phyloP scores from a whole-genome alignment of 1,284 basidiomycete species.

The Phellopilus nigrolimitatus region DNA sequence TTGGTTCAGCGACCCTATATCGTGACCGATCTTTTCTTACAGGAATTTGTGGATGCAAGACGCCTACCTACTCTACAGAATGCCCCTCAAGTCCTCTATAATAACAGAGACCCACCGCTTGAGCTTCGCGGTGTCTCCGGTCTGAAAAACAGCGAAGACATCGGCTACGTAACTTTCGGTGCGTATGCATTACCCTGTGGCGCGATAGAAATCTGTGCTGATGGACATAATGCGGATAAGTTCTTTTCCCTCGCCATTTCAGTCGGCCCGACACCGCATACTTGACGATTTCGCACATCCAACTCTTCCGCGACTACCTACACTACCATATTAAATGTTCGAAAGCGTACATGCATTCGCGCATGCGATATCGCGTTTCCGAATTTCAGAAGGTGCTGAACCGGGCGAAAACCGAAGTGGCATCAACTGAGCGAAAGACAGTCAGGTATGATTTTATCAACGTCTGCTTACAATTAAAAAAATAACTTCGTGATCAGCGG shows the following conservation, averaged over 20 bases:
- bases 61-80: conserved; percentile 91
- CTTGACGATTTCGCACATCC: conserved; percentile 92
- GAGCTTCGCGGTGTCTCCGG: conserved; percentile 89
- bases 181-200: conserved; percentile 23
- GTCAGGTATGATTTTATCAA: conserved; percentile 56
- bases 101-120: conserved; percentile 90
- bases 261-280: conserved; percentile 66
- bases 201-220: not conserved
- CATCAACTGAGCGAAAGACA: conserved; percentile 85
- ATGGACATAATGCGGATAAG: conserved; percentile 32
- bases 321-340: conserved; percentile 99
- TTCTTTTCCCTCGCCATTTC: conserved; percentile 97
- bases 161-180: conserved; percentile 96
- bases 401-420: conserved; percentile 93
- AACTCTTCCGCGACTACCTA: conserved; percentile 96
- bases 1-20: too few species aligned
- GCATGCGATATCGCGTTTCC: conserved; percentile 92
- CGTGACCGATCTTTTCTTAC: conserved; percentile 3
- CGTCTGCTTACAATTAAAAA: conserved; percentile 7
- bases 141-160: conserved; percentile 81
- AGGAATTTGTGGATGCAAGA: conserved; percentile 99
- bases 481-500: conserved; percentile 34
- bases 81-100: conserved; percentile 98
- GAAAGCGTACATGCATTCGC: conserved; percentile 98
- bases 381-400: conserved; percentile 99